These are phyloP conservation scores for Vitis riparia DNA, from an alignment of 164 flowering plant species.

Conservation along the genomic window DNA sequence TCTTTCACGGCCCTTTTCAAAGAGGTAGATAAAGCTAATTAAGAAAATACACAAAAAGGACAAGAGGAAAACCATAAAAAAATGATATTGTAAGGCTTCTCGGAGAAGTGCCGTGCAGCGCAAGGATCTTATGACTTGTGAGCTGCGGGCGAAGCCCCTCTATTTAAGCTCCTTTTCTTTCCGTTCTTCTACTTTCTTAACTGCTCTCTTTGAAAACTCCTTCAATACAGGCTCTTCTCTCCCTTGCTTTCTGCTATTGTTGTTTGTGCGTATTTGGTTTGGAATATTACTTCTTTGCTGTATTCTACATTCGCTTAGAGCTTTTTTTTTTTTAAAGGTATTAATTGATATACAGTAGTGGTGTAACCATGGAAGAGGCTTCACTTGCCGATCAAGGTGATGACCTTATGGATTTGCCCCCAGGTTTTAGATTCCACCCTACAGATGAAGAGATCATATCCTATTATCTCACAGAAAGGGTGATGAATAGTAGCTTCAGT, in stretches of 20 bases:
- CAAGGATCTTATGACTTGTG: constrained; percentile 15
- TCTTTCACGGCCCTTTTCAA: constrained; percentile 16
- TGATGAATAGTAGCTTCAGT: constrained; percentile 31
- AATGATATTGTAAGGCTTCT: constrained; percentile 18
- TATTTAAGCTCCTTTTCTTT: constrained; percentile 23
- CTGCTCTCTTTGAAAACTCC: constrained; percentile 2
- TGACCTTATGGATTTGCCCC: constrained; percentile 43
- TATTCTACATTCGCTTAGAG: not conserved
- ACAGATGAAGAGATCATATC: constrained; percentile 61
- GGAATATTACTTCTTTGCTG: not conserved
- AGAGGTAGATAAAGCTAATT: constrained; percentile 11
- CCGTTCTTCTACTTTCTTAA: constrained; percentile 23
- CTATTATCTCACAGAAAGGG: constrained; percentile 47
- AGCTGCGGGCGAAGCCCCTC: constrained; percentile 16
- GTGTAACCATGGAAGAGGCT: constrained; percentile 24
- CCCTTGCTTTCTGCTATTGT: not conserved
- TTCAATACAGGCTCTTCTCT: not conserved
- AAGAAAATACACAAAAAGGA: not conserved
- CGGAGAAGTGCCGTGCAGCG: constrained; percentile 24
- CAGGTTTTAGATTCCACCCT: constrained; percentile 69
- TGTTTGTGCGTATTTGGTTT: not conserved
- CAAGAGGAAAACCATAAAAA: not conserved
- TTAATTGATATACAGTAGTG: not conserved
- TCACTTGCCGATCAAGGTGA: constrained; percentile 21
- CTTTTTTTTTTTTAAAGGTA: not conserved